A percentile compares a stretch with the other conserved stretches of the same genome.
Evolutionary conservation across 495 filamentous ascomycete species (phyloP).

Genomic region (Xylaria intraflava): DNA sequence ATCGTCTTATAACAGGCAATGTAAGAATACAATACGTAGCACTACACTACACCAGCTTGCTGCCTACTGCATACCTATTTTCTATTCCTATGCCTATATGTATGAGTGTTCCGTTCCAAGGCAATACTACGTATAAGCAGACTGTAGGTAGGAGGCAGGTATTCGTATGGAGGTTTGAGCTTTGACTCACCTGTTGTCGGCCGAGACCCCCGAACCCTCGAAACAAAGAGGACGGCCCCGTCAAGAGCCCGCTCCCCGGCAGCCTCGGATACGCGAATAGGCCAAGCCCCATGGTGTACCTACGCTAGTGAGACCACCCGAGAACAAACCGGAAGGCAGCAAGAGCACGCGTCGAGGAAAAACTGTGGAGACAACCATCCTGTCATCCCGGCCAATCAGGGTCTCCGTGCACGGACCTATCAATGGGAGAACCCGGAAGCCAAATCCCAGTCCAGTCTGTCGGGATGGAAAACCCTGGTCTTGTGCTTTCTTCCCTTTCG

Average conservation of each 20-base stretch:
- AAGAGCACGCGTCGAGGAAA: constrained; percentile 4
- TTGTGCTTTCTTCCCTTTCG: not conserved
- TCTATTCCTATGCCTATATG: no score
- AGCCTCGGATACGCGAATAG: constrained; percentile 4
- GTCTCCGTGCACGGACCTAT: no score
- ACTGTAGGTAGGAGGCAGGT: no score
- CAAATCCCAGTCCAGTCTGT: constrained; percentile 8
- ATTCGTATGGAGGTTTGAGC: no score
- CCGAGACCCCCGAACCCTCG: constrained; percentile 1
- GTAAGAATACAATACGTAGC: no score
- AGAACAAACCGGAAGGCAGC: constrained; percentile 12
- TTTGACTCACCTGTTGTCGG: no score
- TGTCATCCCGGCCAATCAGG: constrained; percentile 1
- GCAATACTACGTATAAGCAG: no score
- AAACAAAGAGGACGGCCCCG: constrained; percentile 1
- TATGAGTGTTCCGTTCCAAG: no score
- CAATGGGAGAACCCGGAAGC: constrained; percentile 11
- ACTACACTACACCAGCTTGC: no score
- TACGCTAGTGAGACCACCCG: not conserved
- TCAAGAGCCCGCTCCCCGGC: constrained; percentile 12
- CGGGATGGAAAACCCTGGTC: constrained; percentile 1
- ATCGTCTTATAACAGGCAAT: no score
- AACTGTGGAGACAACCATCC: not conserved
- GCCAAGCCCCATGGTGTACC: not conserved
- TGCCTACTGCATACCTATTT: no score